A percentile compares a stretch with the other conserved stretches of the same genome.
Conservation (phyloP, 2,329 filamentous ascomycete genomes). For the Trichoderma semiorbis region DNA sequence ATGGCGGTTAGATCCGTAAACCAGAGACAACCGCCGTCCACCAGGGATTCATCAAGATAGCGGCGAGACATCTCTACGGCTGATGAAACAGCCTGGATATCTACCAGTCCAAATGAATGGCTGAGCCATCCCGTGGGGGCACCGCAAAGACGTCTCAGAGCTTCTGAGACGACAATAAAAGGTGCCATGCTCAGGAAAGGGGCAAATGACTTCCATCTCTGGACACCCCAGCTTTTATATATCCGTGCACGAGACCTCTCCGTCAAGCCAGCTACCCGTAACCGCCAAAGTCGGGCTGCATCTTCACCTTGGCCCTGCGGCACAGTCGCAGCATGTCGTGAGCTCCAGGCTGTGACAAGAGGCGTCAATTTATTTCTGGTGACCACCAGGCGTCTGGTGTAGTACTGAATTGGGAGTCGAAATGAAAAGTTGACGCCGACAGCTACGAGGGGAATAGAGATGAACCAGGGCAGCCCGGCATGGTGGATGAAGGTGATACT, state of each 20-base stretch:
- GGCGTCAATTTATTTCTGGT: constrained; percentile 31
- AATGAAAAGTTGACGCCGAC: constrained; percentile 43
- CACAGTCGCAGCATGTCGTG: constrained; percentile 24
- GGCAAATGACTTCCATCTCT: constrained; percentile 45
- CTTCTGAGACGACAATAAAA: constrained; percentile 51
- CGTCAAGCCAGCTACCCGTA: constrained; percentile 26
- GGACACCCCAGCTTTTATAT: constrained; percentile 40
- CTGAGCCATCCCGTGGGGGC: constrained; percentile 32
- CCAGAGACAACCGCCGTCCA: constrained; percentile 52
- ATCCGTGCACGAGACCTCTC: constrained; percentile 33
- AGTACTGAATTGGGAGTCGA: constrained; percentile 46
- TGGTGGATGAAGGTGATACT: constrained; percentile 44
- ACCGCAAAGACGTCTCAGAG: constrained; percentile 44
- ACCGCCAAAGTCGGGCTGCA: constrained; percentile 22
- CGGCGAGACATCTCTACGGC: constrained; percentile 26
- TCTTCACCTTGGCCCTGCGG: constrained; percentile 12
- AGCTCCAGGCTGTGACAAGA: constrained; percentile 33
- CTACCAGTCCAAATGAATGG: constrained; percentile 30
- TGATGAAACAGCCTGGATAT: constrained; percentile 23
- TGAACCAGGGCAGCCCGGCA: constrained; percentile 50
- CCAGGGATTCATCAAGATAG: constrained; percentile 39
- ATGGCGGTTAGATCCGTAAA: constrained; percentile 51
- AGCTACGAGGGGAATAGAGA: constrained; percentile 52
- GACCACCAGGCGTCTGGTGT: constrained; percentile 35
- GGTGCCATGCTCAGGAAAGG: constrained; percentile 42